Evolutionary conservation across 148 eudicot genomes (phyloP).

Genomic region (Suaeda aralocaspica): DNA sequence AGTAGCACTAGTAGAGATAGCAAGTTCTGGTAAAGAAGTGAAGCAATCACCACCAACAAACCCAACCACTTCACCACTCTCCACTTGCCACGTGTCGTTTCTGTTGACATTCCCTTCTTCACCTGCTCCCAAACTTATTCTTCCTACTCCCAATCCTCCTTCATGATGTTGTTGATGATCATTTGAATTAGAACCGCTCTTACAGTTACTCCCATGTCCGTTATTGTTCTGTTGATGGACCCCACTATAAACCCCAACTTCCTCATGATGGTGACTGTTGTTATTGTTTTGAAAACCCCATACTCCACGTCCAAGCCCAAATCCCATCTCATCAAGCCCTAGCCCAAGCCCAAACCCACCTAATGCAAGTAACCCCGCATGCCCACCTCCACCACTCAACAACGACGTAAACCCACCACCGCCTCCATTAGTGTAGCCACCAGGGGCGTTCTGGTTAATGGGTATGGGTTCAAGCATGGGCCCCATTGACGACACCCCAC

Average conservation of each 20-base stretch:
- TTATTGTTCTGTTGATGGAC: too few species aligned
- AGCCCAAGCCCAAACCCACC: constrained; percentile 57
- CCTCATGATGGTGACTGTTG: background rate
- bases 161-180: background rate
- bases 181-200: constrained; percentile 5
- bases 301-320: constrained; percentile 41
- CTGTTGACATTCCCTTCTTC: constrained; percentile 12
- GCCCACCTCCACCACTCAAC: constrained; percentile 7
- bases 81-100: constrained; percentile 60
- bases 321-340: constrained; percentile 40
- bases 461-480: constrained; percentile 5
- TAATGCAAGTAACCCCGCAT: constrained; percentile 11
- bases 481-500: background rate
- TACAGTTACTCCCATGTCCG: constrained; percentile 15
- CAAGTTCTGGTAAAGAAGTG: constrained; percentile 53
- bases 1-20: too few species aligned
- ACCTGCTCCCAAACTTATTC: constrained; percentile 11
- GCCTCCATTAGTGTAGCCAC: constrained; percentile 7
- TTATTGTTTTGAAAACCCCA: constrained; percentile 19
- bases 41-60: constrained; percentile 32
- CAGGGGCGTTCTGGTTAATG: constrained; percentile 4
- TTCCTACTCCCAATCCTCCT: constrained; percentile 22
- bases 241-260: too few species aligned
- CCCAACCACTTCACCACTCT: constrained; percentile 41
- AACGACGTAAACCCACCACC: constrained; percentile 50